Percentiles rank a stretch among this genome's conserved stretches.
These are phyloP conservation scores for Coleophoma cylindrospora DNA, from an alignment of 2,329 filamentous ascomycete genomes.

Conservation along the genomic window DNA sequence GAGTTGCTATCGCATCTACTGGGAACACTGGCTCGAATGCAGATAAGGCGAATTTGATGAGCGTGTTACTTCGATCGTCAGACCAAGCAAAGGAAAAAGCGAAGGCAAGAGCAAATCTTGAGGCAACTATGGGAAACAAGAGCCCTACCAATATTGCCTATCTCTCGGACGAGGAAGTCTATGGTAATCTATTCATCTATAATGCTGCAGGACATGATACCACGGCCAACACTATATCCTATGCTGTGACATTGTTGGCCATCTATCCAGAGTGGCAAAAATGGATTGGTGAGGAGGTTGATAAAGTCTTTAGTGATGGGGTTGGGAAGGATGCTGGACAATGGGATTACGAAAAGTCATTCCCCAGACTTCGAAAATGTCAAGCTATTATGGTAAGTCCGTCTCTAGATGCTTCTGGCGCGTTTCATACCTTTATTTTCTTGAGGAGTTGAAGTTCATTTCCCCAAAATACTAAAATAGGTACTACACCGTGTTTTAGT, in stretches of 20 bases:
- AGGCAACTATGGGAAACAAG: not conserved
- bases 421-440: too few relatives aligned
- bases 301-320: constrained; percentile 16
- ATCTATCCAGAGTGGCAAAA: constrained; percentile 10
- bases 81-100: constrained; percentile 22
- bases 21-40: constrained; percentile 4
- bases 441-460: too few relatives aligned
- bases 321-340: constrained; percentile 19
- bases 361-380: constrained; percentile 36
- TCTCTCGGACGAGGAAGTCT: constrained; percentile 22
- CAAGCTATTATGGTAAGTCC: constrained; percentile 29
- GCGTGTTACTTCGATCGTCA: constrained; percentile 22
- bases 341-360: constrained; percentile 28
- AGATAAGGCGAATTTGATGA: constrained; percentile 26
- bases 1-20: not conserved
- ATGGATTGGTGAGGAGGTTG: constrained; percentile 17
- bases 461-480: too few relatives aligned
- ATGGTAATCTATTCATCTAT: constrained; percentile 26
- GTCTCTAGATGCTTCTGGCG: not conserved
- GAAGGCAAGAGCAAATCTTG: constrained; percentile 23
- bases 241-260: constrained; percentile 19
- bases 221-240: constrained; percentile 22
- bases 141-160: too few relatives aligned
- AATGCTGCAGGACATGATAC: constrained; percentile 27
- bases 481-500: constrained; percentile 7